phyloP scores from a whole-genome alignment of 2,329 filamentous ascomycete species.

The Gyromitra esculenta region DNA sequence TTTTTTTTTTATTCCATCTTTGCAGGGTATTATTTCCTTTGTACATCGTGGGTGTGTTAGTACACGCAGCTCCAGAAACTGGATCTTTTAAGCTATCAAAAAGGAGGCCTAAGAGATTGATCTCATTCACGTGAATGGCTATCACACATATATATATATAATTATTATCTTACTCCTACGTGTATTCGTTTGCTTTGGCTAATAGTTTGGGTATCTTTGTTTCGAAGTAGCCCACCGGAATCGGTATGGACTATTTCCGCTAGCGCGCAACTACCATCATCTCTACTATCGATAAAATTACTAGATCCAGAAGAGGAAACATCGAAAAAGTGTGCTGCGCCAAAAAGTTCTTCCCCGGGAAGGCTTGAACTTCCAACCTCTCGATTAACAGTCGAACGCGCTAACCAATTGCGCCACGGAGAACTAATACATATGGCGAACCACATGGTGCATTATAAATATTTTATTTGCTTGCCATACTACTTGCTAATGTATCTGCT shows the following conservation, averaged over 20 bases:
- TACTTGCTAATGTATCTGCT: too few species aligned
- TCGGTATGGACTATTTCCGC: too few species aligned
- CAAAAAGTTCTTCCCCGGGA: conserved; percentile 47
- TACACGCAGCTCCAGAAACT: background rate
- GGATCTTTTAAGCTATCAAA: conserved; percentile 1
- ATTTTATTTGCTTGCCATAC: background rate
- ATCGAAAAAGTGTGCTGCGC: background rate
- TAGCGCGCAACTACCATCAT: background rate
- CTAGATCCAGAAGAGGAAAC: background rate
- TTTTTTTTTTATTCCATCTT: background rate
- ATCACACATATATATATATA: background rate
- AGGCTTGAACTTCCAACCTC: conserved; percentile 53
- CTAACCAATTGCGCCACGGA: conserved; percentile 53
- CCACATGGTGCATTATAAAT: background rate
- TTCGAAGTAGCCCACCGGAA: too few species aligned
- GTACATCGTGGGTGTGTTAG: background rate
- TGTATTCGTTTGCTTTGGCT: background rate
- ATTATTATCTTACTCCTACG: background rate
- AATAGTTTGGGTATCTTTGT: background rate
- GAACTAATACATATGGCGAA: conserved; percentile 4
- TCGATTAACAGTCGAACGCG: conserved; percentile 52
- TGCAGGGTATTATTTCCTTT: conserved; percentile 2
- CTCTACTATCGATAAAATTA: background rate
- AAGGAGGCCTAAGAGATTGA: background rate
- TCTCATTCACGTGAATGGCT: background rate